phyloP scores from a whole-genome alignment of 177 flowering plant genomes.

The Vitis hybrid region DNA sequence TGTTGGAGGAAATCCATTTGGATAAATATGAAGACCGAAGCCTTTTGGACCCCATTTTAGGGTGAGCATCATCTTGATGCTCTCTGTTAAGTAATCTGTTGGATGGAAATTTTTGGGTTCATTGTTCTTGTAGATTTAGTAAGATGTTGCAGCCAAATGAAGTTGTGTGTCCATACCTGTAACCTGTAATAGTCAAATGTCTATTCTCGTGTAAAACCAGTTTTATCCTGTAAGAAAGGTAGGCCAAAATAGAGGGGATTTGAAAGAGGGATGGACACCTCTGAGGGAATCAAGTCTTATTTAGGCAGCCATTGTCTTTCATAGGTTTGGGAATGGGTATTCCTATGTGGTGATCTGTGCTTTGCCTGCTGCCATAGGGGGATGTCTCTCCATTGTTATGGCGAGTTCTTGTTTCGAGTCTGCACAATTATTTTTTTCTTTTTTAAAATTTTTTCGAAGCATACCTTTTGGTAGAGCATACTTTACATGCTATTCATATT shows the following conservation, averaged over 20 bases:
- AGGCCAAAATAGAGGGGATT: background rate
- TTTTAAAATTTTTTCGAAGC: too few species aligned
- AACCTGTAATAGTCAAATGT: slow-evolving; percentile 1
- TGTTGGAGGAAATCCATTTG: slow-evolving; percentile 77
- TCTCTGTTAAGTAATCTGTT: slow-evolving; percentile 19
- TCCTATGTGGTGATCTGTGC: too few species aligned
- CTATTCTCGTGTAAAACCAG: slow-evolving; percentile 13
- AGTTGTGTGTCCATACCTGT: background rate
- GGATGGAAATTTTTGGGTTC: slow-evolving; percentile 22
- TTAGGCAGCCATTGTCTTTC: too few species aligned
- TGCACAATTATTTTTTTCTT: too few species aligned
- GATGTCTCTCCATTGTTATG: too few species aligned
- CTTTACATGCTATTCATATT: too few species aligned
- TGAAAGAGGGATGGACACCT: too few species aligned
- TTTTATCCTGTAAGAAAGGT: background rate
- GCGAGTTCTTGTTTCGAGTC: too few species aligned
- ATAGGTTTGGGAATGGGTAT: too few species aligned
- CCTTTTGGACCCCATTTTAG: background rate
- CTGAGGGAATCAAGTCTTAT: too few species aligned
- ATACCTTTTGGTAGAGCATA: too few species aligned
- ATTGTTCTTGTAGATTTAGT: slow-evolving; percentile 4
- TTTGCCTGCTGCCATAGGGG: too few species aligned
- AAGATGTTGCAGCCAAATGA: slow-evolving; percentile 5
- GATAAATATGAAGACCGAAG: slow-evolving; percentile 23
- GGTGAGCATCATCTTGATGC: slow-evolving; percentile 25